Conservation (phyloP, 345 rosid species). For the Excoecaria agallocha region DNA sequence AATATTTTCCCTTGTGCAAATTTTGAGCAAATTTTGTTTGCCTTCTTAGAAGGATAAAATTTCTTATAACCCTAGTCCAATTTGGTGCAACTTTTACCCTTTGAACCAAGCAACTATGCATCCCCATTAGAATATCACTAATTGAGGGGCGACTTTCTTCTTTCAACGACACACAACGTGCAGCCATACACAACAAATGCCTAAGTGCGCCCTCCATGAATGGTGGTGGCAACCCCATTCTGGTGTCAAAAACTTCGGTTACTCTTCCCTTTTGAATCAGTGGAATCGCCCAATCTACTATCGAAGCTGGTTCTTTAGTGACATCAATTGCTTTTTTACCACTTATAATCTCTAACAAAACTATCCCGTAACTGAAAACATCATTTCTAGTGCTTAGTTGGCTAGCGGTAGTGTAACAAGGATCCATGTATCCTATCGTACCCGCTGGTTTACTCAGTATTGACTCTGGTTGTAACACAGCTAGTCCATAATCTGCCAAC, state of each 20-base stretch:
- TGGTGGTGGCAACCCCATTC: slow-evolving; percentile 30
- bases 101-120: slow-evolving; percentile 33
- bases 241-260: slow-evolving; percentile 41
- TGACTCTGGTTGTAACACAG: slow-evolving; percentile 26
- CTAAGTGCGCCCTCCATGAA: slow-evolving; percentile 28
- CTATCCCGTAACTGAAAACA: slow-evolving; percentile 68
- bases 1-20: neutral
- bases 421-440: slow-evolving; percentile 77
- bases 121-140: slow-evolving; percentile 42
- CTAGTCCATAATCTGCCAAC: slow-evolving; percentile 69
- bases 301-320: slow-evolving; percentile 41
- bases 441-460: slow-evolving; percentile 51
- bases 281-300: slow-evolving; percentile 66
- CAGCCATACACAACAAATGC: slow-evolving; percentile 47
- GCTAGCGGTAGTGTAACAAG: slow-evolving; percentile 49
- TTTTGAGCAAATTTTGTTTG: slow-evolving; percentile 20
- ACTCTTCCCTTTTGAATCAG: slow-evolving; percentile 33
- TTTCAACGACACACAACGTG: slow-evolving; percentile 47
- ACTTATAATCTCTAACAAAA: slow-evolving; percentile 60
- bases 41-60: slow-evolving; percentile 31
- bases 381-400: slow-evolving; percentile 56
- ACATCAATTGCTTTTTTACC: slow-evolving; percentile 65
- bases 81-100: slow-evolving; percentile 26
- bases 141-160: slow-evolving; percentile 46
- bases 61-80: slow-evolving; percentile 43